Conservation (phyloP, 306 rosid genomes). For the Prinsepia uniflora region DNA sequence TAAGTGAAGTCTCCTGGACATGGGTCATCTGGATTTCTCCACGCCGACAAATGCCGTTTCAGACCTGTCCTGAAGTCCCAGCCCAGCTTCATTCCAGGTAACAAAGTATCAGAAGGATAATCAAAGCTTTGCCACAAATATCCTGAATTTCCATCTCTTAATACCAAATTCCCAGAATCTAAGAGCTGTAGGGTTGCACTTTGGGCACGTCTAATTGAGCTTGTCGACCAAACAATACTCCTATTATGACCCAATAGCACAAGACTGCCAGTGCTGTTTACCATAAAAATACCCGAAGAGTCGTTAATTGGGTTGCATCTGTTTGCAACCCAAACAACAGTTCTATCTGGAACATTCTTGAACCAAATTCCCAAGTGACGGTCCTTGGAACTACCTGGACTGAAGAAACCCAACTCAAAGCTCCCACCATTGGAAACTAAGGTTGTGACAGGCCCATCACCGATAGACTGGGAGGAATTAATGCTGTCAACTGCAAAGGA, state of each 20-base stretch:
- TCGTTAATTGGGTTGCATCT: constrained; percentile 34
- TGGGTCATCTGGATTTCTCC: constrained; percentile 48
- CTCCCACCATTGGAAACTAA: constrained; percentile 36
- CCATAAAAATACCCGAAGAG: constrained; percentile 33
- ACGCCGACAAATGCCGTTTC: constrained; percentile 29
- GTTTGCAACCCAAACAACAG: constrained; percentile 65
- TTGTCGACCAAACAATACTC: constrained; percentile 36
- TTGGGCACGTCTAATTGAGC: constrained; percentile 6
- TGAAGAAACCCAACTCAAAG: constrained; percentile 59
- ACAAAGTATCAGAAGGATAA: constrained; percentile 52
- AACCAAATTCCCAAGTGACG: constrained; percentile 52
- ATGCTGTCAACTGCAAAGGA: constrained; percentile 32
- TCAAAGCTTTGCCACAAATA: constrained; percentile 64
- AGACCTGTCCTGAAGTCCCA: constrained; percentile 42
- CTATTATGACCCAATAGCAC: constrained; percentile 20
- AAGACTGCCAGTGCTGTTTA: constrained; percentile 21
- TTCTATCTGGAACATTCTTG: constrained; percentile 21
- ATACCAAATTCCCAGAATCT: constrained; percentile 49
- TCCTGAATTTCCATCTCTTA: constrained; percentile 26
- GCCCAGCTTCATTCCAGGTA: constrained; percentile 58
- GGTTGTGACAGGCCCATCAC: constrained; percentile 22
- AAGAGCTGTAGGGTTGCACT: constrained; percentile 37
- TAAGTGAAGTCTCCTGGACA: constrained; percentile 43
- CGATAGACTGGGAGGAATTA: constrained; percentile 25
- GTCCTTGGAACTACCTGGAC: constrained; percentile 36